A percentile compares a stretch with the other conserved stretches of the same genome.
phyloP scores from a whole-genome alignment of 1,139 yeast species.

The Magnusiomyces tetraspermus region DNA sequence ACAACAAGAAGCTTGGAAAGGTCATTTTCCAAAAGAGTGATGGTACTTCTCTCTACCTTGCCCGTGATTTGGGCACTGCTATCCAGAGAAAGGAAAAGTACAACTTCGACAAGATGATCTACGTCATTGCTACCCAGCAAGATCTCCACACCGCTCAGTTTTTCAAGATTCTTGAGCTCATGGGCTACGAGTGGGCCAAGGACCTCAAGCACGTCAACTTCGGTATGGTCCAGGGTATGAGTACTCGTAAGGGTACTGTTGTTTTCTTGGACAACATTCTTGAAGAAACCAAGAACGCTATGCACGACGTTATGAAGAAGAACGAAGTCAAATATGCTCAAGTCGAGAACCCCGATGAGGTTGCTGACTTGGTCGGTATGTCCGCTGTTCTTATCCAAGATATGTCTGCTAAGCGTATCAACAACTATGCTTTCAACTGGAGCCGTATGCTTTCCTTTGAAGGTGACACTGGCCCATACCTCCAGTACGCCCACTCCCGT shows the following conservation, averaged over 20 bases:
- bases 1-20: slow-evolving; percentile 90
- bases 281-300: slow-evolving; percentile 87
- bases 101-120: slow-evolving; percentile 90
- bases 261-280: slow-evolving; percentile 91
- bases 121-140: slow-evolving; percentile 93
- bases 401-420: slow-evolving; percentile 95
- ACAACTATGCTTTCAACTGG: slow-evolving; percentile 96
- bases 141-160: slow-evolving; percentile 91
- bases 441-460: slow-evolving; percentile 96
- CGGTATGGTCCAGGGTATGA: slow-evolving; percentile 99
- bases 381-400: slow-evolving; percentile 99
- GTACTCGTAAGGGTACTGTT: slow-evolving; percentile 96
- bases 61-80: slow-evolving; percentile 98
- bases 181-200: slow-evolving; percentile 86
- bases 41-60: slow-evolving; percentile 88
- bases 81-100: slow-evolving; percentile 76
- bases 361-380: slow-evolving; percentile 93
- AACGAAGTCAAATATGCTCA: slow-evolving; percentile 88
- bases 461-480: slow-evolving; percentile 99
- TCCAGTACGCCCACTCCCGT: slow-evolving; percentile 97
- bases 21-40: slow-evolving; percentile 90
- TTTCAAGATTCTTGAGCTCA: slow-evolving; percentile 85
- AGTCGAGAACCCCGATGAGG: slow-evolving; percentile 88
- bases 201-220: slow-evolving; percentile 76
- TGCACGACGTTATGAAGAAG: slow-evolving; percentile 96